These are phyloP conservation scores for Penicillium decumbens DNA, from an alignment of 2,329 filamentous ascomycete species.

Conservation along the genomic window DNA sequence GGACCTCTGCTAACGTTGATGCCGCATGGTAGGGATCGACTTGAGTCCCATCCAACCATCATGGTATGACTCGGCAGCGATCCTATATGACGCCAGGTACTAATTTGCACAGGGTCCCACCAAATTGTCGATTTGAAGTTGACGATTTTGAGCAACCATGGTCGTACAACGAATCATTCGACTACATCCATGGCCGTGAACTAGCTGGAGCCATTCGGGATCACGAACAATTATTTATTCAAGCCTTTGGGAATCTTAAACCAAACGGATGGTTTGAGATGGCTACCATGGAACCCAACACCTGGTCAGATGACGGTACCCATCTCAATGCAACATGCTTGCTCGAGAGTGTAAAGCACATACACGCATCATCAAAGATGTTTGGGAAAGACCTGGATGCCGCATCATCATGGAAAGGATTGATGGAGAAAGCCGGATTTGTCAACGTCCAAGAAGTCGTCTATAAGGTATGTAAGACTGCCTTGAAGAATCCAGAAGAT, in stretches of 20 bases:
- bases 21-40: conserved; percentile 24
- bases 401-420: conserved; percentile 35
- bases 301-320: conserved; percentile 60
- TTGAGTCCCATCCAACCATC: conserved; percentile 31
- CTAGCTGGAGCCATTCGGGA: conserved; percentile 29
- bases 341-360: conserved; percentile 26
- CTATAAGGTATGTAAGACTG: conserved; percentile 34
- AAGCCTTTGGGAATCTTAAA: conserved; percentile 23
- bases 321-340: conserved; percentile 25
- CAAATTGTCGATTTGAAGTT: conserved; percentile 34
- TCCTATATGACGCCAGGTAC: not conserved
- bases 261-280: conserved; percentile 31
- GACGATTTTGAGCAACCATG: conserved; percentile 32
- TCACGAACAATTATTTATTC: conserved; percentile 25
- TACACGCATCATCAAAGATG: conserved; percentile 26
- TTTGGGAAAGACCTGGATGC: conserved; percentile 35
- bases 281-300: conserved; percentile 81
- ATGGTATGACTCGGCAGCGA: conserved; percentile 17
- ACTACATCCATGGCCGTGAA: conserved; percentile 33
- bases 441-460: conserved; percentile 48
- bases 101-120: conserved; percentile 26
- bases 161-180: conserved; percentile 28
- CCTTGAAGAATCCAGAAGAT: not conserved
- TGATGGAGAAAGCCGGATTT: conserved; percentile 52
- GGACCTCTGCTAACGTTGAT: not conserved